Conservation (phyloP, 345 rosid species). For the Salix viminalis region DNA sequence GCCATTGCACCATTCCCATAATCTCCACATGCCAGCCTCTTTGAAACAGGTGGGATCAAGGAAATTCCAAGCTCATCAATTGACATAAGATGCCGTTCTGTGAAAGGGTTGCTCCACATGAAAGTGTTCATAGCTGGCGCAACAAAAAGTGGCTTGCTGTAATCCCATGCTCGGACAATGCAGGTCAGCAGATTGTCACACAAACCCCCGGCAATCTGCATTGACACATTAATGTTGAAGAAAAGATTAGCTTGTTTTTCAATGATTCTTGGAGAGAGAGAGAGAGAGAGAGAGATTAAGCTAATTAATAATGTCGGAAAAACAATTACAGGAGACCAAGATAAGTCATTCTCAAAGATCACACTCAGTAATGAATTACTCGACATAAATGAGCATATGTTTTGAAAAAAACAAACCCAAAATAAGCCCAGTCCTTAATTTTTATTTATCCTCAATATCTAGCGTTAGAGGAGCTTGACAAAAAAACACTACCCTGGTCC, state of each 20-base stretch:
- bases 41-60: slow-evolving; percentile 74
- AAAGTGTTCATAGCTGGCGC: slow-evolving; percentile 90
- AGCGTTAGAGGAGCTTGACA: background rate
- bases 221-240: background rate
- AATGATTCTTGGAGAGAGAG: background rate
- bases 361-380: background rate
- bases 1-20: slow-evolving; percentile 91
- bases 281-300: background rate
- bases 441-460: background rate
- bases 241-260: background rate
- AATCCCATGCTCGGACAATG: slow-evolving; percentile 89
- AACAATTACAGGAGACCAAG: background rate
- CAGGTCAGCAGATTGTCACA: slow-evolving; percentile 90
- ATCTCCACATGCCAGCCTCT: slow-evolving; percentile 88
- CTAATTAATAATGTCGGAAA: background rate
- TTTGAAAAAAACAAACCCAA: background rate
- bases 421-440: background rate
- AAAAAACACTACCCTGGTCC: background rate
- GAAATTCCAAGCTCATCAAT: slow-evolving; percentile 85
- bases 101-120: slow-evolving; percentile 92
- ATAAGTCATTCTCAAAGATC: background rate
- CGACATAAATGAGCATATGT: background rate
- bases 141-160: slow-evolving; percentile 68
- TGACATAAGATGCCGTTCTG: slow-evolving; percentile 72
- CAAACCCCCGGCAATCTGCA: slow-evolving; percentile 89